phyloP scores from a whole-genome alignment of 495 filamentous ascomycete species.

The Penicilliopsis zonata region DNA sequence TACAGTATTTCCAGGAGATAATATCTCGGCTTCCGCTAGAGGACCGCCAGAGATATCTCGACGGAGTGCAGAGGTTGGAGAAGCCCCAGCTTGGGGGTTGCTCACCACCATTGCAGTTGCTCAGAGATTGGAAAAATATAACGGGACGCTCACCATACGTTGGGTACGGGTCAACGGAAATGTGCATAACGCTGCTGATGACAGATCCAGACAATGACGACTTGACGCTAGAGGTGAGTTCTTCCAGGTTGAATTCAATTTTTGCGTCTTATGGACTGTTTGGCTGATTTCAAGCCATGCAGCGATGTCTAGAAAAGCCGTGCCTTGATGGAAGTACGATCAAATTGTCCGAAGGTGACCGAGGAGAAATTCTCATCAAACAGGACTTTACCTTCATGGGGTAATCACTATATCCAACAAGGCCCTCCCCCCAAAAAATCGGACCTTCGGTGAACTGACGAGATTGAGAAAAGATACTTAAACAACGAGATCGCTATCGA shows the following conservation, averaged over 20 bases:
- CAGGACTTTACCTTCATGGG: neutral
- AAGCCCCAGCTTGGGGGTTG: neutral
- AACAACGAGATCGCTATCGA: constrained; percentile 3
- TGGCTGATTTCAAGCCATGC: too few species aligned
- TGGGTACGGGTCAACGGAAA: constrained; percentile 1
- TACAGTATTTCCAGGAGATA: constrained; percentile 1
- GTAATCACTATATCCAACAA: too few species aligned
- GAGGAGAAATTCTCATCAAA: constrained; percentile 3
- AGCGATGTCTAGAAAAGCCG: constrained; percentile 3
- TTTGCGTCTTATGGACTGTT: neutral
- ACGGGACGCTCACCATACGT: neutral
- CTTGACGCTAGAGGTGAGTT: neutral
- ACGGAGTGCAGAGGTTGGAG: neutral
- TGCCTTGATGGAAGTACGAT: neutral
- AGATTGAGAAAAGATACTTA: constrained; percentile 3
- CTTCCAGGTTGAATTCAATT: neutral
- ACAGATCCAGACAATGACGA: neutral
- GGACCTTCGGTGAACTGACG: neutral
- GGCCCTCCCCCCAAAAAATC: neutral
- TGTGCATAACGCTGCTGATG: neutral
- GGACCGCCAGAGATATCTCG: neutral
- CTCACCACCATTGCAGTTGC: neutral
- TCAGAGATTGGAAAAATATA: constrained; percentile 1
- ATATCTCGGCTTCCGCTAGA: neutral
- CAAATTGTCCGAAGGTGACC: constrained; percentile 4